Base-by-base conservation (phyloP, 352 stramenopile genomes). In the Pythium rishiriense region DNA sequence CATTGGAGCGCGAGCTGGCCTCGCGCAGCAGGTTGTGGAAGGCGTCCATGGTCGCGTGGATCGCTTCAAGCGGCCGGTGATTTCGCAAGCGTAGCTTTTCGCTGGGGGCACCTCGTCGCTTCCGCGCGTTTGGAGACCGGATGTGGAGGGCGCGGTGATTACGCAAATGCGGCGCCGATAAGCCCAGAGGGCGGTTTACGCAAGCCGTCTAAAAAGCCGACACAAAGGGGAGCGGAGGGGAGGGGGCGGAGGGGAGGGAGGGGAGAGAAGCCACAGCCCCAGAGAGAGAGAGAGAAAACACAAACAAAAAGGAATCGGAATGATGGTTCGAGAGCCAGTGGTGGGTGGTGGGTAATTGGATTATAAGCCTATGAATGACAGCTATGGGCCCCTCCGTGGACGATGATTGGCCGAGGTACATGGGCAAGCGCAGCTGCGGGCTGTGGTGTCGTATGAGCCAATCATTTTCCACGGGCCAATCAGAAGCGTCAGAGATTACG, bases 21-120 rank as follows among this genome's bases (percentile, higher is more conserved):
- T 92, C 81, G 31, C 81, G 81, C 46, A 92, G 71, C 29, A 92
- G 65, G 66, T 92, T 92, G 61, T 92, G 80, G 68, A 92, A 90
- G 45, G 76, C 76, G 66, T 92, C 81, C 83, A 92, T 92, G 47
- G 2, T 47, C 19, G 21, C n/a, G 11, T 47, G 11, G 41, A 47
- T 64, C 68, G 24, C 57, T 60, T 50, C 35, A 46, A 58, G 51
- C 54, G 25, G 24, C 47, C 42, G 42, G 19, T 49, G n/a, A 28
- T 51, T 62, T 52, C 54, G 47, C 35, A 51, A 57, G 50, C 37
- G 48, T 26, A 43, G 42, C 33, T 64, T n/a, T 39, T 29, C 33
- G 24, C 41, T 24, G 2, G 21, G n/a, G 17, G 25, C n/a, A 4
- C 37, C 31, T 4, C 21, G 25, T 17, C 12, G 56, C 54, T 62